Evolutionary conservation across 1,139 yeast genomes (phyloP), one percentile per base, ranked within the genome.

Genomic region (Blastobotrys apis): DNA sequence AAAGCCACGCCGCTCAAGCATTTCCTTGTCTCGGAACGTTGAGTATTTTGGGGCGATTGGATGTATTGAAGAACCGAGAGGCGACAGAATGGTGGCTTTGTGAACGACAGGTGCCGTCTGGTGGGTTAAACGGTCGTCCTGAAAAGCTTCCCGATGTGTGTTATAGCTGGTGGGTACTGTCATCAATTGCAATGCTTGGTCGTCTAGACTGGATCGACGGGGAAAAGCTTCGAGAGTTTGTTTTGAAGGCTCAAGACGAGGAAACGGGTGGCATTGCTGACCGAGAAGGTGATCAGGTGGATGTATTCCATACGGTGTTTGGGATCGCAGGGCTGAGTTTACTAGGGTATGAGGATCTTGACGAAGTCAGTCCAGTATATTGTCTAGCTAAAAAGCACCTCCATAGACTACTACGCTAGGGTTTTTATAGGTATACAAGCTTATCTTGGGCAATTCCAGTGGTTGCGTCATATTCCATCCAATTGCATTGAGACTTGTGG

Each of bases 121-220:
- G 99, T 4, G 99, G 99, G 0, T 71, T 92, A 44, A 92, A 92
- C 60, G 99, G 99, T 0, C 75, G 99, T 40, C 98, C 98, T 0
- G 96, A 94, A 53, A 92, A 92, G 62, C 68, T 90, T 21, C 97
- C 97, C 0, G 99, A 92, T 64, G 96, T 86, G 13, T 92, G 99
- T 62, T 92, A 92, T 62, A 81, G 94, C 59, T 94, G 97, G 97
- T 92, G 98, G 98, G 96, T 88, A 5, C 65, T 90, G 34, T 83
- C 95, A 1, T 76, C 92, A 1, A 67, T 92, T 41, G 76, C 85
- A 0, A 82, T 90, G 43, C 68, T 92, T 21, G 76, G 69, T 0
- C 78, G 75, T 50, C 63, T 79, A 21, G 76, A 83, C 50, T 88
- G 95, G 90, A 83, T 94, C 16, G 82, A 87, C 57, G 71, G 72